Base-by-base conservation (phyloP, 805 yeast species). In the Ogataea minuta region DNA sequence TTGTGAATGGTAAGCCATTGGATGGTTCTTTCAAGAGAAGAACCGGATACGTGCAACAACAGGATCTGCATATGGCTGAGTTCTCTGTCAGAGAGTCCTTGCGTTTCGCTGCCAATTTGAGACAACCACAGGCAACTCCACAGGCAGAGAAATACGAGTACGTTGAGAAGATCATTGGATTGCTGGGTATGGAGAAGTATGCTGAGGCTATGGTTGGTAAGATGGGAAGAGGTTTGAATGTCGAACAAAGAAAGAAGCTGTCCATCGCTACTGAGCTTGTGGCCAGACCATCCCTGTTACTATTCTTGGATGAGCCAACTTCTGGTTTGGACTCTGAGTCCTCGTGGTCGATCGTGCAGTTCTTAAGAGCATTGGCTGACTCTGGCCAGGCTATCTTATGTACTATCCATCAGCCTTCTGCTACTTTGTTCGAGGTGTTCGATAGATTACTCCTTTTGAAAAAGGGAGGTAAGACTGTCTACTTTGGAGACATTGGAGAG, bases 241-340 rank as follows among this genome's bases (percentile, higher is more conserved):
- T 75, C 29, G 79, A 76, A 44, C 79, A 75, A 54, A 64, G 75
- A 43, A 74, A 76, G 57, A 66, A 74, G 46, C 56, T 76, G 38
- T 71, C 79, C 2, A 74, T 76, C 52, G 81, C 77, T 31, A 75
- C 73, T n/a, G 79, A 76, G 50, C 58, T 76, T 27, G 79, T 74
- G 36, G 74, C 79, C 11, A 74, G 72, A 45, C 81, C 81, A n/a
- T 64, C 73, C 4, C 59, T 77, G 33, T 59, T 77, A 39, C 54
- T 72, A 23, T 76, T 78, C 53, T 60, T 77, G 41, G 82, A 77
- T 62, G 82, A 77, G 52, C 80, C 81, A 23, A 77, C 81, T 12
- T 75, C 81, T 23, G 81, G 81, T 28, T 59, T 76, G 46, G 81
- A 77, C 50, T 72, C 81, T 5, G 75, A 72, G 51, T 72, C 81